These are phyloP conservation scores for Carallia pectinifolia DNA, from an alignment of 345 rosid species.

Conservation along the genomic window DNA sequence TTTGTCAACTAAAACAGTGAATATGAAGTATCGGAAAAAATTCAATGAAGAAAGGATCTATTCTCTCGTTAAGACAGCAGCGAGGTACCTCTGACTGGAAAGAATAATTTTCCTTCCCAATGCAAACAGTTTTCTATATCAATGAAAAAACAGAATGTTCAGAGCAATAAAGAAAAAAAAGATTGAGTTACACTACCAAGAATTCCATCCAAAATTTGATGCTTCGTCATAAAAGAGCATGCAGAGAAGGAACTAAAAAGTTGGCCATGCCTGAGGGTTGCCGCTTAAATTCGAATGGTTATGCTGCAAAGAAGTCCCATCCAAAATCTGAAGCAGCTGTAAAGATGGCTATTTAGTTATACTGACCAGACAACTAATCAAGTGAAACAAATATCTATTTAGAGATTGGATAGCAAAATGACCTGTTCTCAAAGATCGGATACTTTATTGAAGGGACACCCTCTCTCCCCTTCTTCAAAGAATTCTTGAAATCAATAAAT, in stretches of 20 bases:
- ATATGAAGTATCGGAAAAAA: background rate
- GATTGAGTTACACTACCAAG: constrained; percentile 3
- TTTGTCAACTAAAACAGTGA: constrained; percentile 53
- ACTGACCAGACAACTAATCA: constrained; percentile 14
- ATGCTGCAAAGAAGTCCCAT: constrained; percentile 47
- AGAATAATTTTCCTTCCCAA: constrained; percentile 49
- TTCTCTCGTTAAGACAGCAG: constrained; percentile 17
- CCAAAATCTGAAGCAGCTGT: constrained; percentile 64
- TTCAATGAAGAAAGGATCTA: too few species aligned
- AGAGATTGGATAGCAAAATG: constrained; percentile 22
- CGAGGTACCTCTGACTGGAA: constrained; percentile 63
- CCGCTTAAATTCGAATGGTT: constrained; percentile 29
- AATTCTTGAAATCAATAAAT: constrained; percentile 79
- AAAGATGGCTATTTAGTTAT: constrained; percentile 4
- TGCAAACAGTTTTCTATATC: constrained; percentile 43
- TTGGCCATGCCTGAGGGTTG: constrained; percentile 52
- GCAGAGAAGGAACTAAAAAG: constrained; percentile 8
- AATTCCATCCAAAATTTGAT: background rate
- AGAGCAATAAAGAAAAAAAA: constrained; percentile 14
- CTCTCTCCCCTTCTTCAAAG: constrained; percentile 88
- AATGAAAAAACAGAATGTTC: constrained; percentile 5
- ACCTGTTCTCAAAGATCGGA: constrained; percentile 78
- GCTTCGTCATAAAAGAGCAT: background rate
- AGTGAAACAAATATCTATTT: background rate
- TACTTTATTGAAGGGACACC: constrained; percentile 60